phyloP scores from a whole-genome alignment of 2,329 filamentous ascomycete species.

The Colletotrichum neosansevieriae region DNA sequence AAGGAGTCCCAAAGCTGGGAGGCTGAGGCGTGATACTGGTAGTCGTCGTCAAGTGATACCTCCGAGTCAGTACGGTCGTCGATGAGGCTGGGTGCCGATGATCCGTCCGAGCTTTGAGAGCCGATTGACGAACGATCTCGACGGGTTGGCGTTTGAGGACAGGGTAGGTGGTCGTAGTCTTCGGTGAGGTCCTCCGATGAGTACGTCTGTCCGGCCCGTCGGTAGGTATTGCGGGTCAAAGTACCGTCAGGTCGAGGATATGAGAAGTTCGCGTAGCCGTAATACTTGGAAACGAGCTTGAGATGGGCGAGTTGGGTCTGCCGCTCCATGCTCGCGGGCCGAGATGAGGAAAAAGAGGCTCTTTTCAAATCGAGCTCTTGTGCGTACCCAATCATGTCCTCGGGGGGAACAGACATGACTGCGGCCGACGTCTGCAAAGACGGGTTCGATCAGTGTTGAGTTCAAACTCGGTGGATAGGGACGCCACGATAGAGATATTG shows the following conservation, averaged over 20 bases:
- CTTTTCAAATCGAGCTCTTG: slow-evolving; percentile 22
- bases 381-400: slow-evolving; percentile 37
- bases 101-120: slow-evolving; percentile 53
- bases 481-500: slow-evolving; percentile 26
- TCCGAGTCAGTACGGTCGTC: slow-evolving; percentile 66
- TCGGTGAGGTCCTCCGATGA: slow-evolving; percentile 33
- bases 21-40: slow-evolving; percentile 59
- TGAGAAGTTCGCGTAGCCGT: slow-evolving; percentile 56
- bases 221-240: slow-evolving; percentile 35
- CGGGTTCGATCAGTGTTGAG: slow-evolving; percentile 17
- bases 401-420: slow-evolving; percentile 30
- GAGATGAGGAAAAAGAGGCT: slow-evolving; percentile 33
- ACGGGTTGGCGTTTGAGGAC: slow-evolving; percentile 40
- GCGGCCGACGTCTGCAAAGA: slow-evolving; percentile 32
- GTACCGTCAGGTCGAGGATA: slow-evolving; percentile 50
- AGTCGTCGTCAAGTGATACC: slow-evolving; percentile 63
- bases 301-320: slow-evolving; percentile 52
- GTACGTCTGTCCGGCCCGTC: slow-evolving; percentile 38
- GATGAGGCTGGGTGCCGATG: slow-evolving; percentile 62
- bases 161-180: slow-evolving; percentile 8
- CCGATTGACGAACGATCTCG: slow-evolving; percentile 57
- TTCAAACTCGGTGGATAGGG: not conserved
- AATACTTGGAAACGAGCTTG: slow-evolving; percentile 55
- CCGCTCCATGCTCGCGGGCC: slow-evolving; percentile 50
- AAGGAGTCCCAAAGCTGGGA: slow-evolving; percentile 65